phyloP scores from a whole-genome alignment of 75 land plant species.

The Gnetum montanum region DNA sequence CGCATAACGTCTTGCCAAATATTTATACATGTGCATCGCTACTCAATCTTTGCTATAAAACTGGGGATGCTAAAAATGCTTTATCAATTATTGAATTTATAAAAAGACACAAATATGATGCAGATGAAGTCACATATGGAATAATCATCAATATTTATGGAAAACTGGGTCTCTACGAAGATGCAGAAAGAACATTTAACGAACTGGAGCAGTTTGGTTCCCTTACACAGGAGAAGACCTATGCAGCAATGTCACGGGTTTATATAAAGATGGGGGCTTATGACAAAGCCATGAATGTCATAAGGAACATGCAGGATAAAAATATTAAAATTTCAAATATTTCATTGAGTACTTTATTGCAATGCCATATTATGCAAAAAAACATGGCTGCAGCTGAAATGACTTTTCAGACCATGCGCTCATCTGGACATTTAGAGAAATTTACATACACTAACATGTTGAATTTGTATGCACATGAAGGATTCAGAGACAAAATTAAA shows the following conservation, averaged over 20 bases:
- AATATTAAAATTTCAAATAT: conserved; percentile 48
- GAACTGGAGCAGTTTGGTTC: conserved; percentile 50
- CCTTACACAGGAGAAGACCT: conserved; percentile 66
- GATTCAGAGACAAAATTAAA: conserved; percentile 51
- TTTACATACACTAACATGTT: conserved; percentile 59
- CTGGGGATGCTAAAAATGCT: conserved; percentile 57
- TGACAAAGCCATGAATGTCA: conserved; percentile 52
- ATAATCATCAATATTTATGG: conserved; percentile 80
- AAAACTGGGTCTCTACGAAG: conserved; percentile 77
- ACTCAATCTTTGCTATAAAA: conserved; percentile 54
- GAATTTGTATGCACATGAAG: conserved; percentile 43
- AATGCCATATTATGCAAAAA: conserved; percentile 48
- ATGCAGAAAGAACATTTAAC: conserved; percentile 66
- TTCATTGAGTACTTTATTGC: conserved; percentile 54
- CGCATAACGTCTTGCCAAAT: conserved; percentile 51
- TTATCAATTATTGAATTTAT: conserved; percentile 69
- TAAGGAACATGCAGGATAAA: conserved; percentile 56
- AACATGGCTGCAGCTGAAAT: conserved; percentile 59
- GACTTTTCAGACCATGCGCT: conserved; percentile 43
- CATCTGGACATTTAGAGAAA: conserved; percentile 51
- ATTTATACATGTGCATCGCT: conserved; percentile 76
- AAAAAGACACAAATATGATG: conserved; percentile 40
- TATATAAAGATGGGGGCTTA: conserved; percentile 42
- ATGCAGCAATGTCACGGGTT: conserved; percentile 84
- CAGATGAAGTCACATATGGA: conserved; percentile 88